A percentile compares a stretch with the other conserved stretches of the same genome.
These are phyloP conservation scores for Nicotiana noctiflora DNA, from an alignment of 257 asterid species.

Conservation along the genomic window DNA sequence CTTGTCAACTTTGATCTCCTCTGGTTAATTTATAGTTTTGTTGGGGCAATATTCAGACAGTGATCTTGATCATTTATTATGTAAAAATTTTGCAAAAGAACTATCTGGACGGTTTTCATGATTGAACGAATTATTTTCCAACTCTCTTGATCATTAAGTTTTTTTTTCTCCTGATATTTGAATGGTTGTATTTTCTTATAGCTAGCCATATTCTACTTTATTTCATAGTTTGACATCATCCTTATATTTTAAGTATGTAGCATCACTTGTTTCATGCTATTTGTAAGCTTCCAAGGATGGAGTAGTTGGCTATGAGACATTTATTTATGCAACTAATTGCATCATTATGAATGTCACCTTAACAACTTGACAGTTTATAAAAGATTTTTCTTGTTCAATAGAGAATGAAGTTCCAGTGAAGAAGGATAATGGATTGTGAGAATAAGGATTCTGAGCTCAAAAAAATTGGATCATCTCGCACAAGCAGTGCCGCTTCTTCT, in stretches of 20 bases:
- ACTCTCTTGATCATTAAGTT: not conserved
- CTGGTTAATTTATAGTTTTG: not conserved
- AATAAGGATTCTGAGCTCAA: constrained; percentile 26
- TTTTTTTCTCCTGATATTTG: not conserved
- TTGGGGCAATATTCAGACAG: not conserved
- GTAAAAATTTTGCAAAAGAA: too few species aligned
- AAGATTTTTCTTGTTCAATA: not conserved
- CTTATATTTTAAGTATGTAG: not conserved
- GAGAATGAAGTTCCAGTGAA: constrained; percentile 9
- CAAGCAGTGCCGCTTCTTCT: constrained; percentile 39
- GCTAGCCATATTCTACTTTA: not conserved
- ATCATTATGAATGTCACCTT: not conserved
- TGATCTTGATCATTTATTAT: not conserved
- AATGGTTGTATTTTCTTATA: not conserved
- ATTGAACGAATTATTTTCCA: not conserved
- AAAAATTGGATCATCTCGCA: constrained; percentile 35
- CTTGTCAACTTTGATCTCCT: not conserved
- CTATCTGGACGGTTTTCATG: too few species aligned
- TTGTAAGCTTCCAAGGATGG: not conserved
- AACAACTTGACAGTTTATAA: not conserved
- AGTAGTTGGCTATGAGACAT: not conserved
- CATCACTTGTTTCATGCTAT: not conserved
- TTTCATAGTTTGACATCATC: not conserved
- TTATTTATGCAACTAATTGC: not conserved
- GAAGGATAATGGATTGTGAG: constrained; percentile 36